Evolutionary conservation across 2,329 filamentous ascomycete species (phyloP), one percentile per base, ranked within the genome.

Genomic region (Xylariaceae sp.): DNA sequence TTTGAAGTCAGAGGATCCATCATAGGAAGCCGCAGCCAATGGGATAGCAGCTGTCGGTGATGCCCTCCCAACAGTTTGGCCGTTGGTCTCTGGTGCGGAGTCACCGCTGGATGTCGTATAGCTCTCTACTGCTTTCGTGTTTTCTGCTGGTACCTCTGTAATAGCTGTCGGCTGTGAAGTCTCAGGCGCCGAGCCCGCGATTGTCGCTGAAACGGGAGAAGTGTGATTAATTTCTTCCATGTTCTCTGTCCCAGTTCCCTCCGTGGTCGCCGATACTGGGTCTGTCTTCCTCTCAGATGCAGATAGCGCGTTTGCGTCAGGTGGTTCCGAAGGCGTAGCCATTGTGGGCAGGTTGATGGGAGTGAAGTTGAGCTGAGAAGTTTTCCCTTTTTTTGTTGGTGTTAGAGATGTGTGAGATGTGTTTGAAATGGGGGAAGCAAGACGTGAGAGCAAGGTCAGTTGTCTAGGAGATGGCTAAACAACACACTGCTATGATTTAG

Each of bases 1-100:
- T 8, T 79, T 75, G 66, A 87, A 87, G 64, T 87, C 83, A 24
- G 69, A 2, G 78, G 79, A 59, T 75, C 79, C 75, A 52, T 75
- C 71, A 23, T 65, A 33, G 26, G 47, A 7, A 6, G 53, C 44
- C 47, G 53, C 28, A 49, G 53, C 36, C 2, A 37, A 7, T 12
- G 44, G 23, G 3, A 58, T 12, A n/a, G 24, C 11, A 14, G 31
- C 46, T 9, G n/a, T 4, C 24, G 24, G 24, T 8, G 41, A 16
- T 17, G 5, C 31, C 14, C 2, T 12, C 6, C 19, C 45, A 24
- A 29, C 21, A 46, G 45, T 46, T 51, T 52, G 23, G 19, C 8
- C n/a, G 11, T 17, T 16, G 9, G 16, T 31, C 12, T 31, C 12
- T 12, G 33, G 3, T 24, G 23, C 7, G 9, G 19, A 24, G 19